Percentiles rank a stretch among this genome's conserved stretches.
phyloP scores from a whole-genome alignment of 148 eudicot genomes.

The Amaranthus hypochondriacus region DNA sequence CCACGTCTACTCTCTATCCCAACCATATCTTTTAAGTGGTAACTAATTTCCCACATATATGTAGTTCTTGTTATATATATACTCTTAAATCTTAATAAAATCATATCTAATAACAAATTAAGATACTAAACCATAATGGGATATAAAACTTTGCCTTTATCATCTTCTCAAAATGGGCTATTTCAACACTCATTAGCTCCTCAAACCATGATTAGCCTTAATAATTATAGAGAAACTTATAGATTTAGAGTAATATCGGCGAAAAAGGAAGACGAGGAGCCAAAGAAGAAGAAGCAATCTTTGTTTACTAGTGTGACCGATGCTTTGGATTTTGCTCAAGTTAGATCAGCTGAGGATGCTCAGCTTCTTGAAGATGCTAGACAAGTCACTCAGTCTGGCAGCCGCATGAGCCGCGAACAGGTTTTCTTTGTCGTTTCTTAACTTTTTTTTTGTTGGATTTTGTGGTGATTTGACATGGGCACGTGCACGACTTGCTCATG shows the following conservation, averaged over 20 bases:
- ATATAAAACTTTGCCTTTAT: slow-evolving; percentile 41
- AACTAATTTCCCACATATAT: slow-evolving; percentile 4
- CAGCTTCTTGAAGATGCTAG: slow-evolving; percentile 76
- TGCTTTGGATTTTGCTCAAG: slow-evolving; percentile 87
- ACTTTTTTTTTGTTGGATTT: neutral
- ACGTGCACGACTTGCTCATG: no score
- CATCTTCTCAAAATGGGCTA: slow-evolving; percentile 44
- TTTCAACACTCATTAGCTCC: slow-evolving; percentile 20
- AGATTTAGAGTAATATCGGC: slow-evolving; percentile 37
- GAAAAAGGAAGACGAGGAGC: slow-evolving; percentile 41
- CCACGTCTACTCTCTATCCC: slow-evolving; percentile 27
- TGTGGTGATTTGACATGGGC: neutral
- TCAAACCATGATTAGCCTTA: slow-evolving; percentile 19
- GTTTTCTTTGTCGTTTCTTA: slow-evolving; percentile 25
- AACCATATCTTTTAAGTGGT: slow-evolving; percentile 29
- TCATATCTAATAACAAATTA: neutral
- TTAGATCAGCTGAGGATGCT: slow-evolving; percentile 71
- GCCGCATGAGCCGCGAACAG: slow-evolving; percentile 67
- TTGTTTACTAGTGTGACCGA: slow-evolving; percentile 74
- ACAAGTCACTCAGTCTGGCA: slow-evolving; percentile 66
- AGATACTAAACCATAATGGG: slow-evolving; percentile 34
- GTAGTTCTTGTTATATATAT: slow-evolving; percentile 6
- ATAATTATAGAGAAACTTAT: slow-evolving; percentile 4
- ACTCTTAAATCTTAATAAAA: neutral
- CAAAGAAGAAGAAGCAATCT: slow-evolving; percentile 52